Percentiles rank a stretch among this genome's conserved stretches.
Evolutionary conservation across 257 asterid species (phyloP).

Genomic region (Agastache rugosa): DNA sequence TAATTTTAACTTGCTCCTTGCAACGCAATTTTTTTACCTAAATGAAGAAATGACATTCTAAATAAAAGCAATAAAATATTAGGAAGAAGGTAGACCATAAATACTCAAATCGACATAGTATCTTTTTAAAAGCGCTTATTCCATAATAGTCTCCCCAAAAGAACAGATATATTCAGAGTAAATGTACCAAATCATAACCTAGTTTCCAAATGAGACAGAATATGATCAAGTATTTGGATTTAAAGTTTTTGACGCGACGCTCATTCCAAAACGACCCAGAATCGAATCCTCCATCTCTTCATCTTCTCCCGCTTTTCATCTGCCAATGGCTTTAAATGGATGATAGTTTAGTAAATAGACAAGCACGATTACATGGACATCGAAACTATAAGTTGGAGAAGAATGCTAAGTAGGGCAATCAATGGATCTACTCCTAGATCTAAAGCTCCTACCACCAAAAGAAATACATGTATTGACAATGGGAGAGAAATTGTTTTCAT

Average conservation of each 20-base stretch:
- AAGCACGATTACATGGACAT: background rate
- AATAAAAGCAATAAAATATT: background rate
- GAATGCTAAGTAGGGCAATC: background rate
- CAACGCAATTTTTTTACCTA: too few relatives aligned
- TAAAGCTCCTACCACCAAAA: background rate
- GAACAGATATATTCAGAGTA: background rate
- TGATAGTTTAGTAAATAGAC: background rate
- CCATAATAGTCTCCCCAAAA: background rate
- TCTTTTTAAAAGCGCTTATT: slow-evolving; percentile 21
- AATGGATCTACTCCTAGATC: slow-evolving; percentile 11
- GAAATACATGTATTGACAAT: background rate
- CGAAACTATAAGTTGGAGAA: background rate
- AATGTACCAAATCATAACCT: slow-evolving; percentile 35
- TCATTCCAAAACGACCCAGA: slow-evolving; percentile 94
- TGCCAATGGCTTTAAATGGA: too few relatives aligned
- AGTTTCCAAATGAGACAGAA: slow-evolving; percentile 71
- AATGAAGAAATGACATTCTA: too few relatives aligned
- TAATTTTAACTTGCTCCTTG: too few relatives aligned
- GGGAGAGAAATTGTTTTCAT: background rate
- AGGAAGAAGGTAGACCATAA: too few relatives aligned
- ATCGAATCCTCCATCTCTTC: slow-evolving; percentile 84
- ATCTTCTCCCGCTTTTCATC: too few relatives aligned
- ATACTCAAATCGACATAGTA: too few relatives aligned
- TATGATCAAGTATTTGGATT: slow-evolving; percentile 91
- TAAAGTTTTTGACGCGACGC: slow-evolving; percentile 83